Evolutionary conservation across 2,329 filamentous ascomycete genomes (phyloP), one percentile per base, ranked within the genome.

Genomic region (Aureobasidium subglaciale): DNA sequence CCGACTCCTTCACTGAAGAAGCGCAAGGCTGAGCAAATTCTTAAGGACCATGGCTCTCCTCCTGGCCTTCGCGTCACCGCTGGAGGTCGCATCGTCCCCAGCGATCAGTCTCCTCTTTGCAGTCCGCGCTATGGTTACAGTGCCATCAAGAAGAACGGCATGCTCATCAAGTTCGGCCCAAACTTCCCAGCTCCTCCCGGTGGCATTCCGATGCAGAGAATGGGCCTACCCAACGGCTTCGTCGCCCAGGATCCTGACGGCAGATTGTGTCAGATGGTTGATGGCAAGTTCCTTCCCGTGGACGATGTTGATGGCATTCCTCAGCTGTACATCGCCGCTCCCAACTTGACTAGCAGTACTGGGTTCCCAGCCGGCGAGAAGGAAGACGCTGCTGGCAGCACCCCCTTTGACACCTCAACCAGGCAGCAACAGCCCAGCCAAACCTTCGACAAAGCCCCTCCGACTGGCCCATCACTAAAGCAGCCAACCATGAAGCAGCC

Each of bases 41-140:
- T 78, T 63, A 76, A 77, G 59, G 72, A 75, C 58, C 76, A 78
- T 67, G 75, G 75, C 54, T 78, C 75, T 34, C 76, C 76, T 32
- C 73, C 73, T 20, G 74, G 75, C 56, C 65, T 78, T 55, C 73
- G 76, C 56, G 76, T 78, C 40, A 78, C 76, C 46, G 76, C 76
- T 59, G 76, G 76, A 35, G 76, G 76, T n/a, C 72, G 75, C 16
- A 73, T 78, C 58, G 75, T 78, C n/a, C 75, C 75, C 13, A 75
- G 70, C 50, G 75, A 71, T 52, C 67, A 70, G 56, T 71, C 70
- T 24, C 68, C 69, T 32, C 63, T 71, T 13, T 70, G 68, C 43
- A 67, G 68, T 52, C 70, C 68, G 27, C 68, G 68, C 48, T 71
- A 67, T 48, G 67, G 68, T 46, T 70, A 69, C 59, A 70, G 67